Percentiles rank a stretch among this genome's conserved stretches.
phyloP scores from a whole-genome alignment of 192 early-diverging fungal genomes.

The Coemansia sp. region DNA sequence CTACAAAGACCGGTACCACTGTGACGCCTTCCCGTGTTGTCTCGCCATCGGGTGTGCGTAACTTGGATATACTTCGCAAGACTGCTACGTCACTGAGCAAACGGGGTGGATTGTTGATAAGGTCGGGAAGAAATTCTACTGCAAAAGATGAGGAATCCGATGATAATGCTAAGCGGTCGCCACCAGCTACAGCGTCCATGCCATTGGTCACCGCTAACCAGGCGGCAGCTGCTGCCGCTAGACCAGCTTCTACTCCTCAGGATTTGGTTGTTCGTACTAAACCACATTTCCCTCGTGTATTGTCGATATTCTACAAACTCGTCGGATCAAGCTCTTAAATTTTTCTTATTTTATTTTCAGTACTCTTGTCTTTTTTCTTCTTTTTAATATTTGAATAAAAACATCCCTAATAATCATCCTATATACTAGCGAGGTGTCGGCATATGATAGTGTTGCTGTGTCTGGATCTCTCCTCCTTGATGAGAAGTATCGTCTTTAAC shows the following conservation, averaged over 20 bases:
- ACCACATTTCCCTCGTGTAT: constrained; percentile 31
- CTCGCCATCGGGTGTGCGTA: constrained; percentile 11
- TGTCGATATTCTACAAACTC: constrained; percentile 56
- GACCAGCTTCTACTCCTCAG: constrained; percentile 4
- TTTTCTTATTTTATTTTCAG: constrained; percentile 9
- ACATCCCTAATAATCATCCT: background rate
- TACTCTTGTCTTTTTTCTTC: background rate
- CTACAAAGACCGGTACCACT: constrained; percentile 33
- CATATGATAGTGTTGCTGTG: background rate
- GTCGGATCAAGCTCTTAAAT: constrained; percentile 24
- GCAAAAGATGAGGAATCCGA: background rate
- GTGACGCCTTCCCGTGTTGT: background rate
- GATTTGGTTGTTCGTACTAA: constrained; percentile 19
- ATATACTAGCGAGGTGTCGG: background rate
- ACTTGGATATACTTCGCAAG: constrained; percentile 47
- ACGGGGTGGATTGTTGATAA: constrained; percentile 39
- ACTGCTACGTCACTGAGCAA: constrained; percentile 46
- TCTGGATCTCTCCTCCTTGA: background rate
- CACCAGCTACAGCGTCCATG: background rate
- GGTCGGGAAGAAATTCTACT: background rate
- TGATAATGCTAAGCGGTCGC: background rate
- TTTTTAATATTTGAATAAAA: background rate
- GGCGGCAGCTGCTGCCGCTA: background rate
- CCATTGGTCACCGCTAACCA: background rate
- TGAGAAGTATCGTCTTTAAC: too few relatives aligned